Evolutionary conservation across 345 rosid genomes (phyloP), one percentile per base, ranked within the genome.

Genomic region (Brassica napus): DNA sequence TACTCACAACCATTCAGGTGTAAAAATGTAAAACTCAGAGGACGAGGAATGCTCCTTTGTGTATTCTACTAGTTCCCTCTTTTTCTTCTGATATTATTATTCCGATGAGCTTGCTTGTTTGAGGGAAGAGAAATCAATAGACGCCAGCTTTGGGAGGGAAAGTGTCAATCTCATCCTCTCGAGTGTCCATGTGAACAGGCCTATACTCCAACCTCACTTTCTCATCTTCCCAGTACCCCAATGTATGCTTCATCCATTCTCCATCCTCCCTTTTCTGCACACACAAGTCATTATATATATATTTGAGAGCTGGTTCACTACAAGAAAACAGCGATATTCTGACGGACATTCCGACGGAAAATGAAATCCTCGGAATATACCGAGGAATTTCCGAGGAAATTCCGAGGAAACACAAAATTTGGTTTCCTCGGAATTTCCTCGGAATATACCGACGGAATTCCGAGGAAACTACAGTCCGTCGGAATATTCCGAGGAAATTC

Each of bases 121-220:
- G 60, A 4, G 7, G 39, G 32, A 4, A 57, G 23, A 57, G 26
- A n/a, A 8, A 83, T 88, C 87, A 94, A 71, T 95, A 95, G 72
- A 95, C 99, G 65, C 98, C 96, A 76, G 99, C 98, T 84, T 91
- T 95, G 6, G 99, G 99, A 12, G 98, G 99, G 89, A 95, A 89
- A 8, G 98, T 2, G 69, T 93, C 91, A 0, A 93, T 8, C 79
- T 95, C 98, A 55, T 93, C 91, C 9, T 95, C 99, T 39, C 93
- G 83, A 16, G 98, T 91, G 84, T 95, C 88, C 98, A 93, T 84
- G 87, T 95, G 99, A 69, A 95, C 99, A 14, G 98, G 98, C 83
- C 98, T 88, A 82, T 95, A 95, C 15, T 91, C 97, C 44, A 95
- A 83, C 68, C 90, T 88, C 30, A 93, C 99, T 85, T 89, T 95